phyloP scores from a whole-genome alignment of 2,329 filamentous ascomycete species.

The Fusarium burgessii region DNA sequence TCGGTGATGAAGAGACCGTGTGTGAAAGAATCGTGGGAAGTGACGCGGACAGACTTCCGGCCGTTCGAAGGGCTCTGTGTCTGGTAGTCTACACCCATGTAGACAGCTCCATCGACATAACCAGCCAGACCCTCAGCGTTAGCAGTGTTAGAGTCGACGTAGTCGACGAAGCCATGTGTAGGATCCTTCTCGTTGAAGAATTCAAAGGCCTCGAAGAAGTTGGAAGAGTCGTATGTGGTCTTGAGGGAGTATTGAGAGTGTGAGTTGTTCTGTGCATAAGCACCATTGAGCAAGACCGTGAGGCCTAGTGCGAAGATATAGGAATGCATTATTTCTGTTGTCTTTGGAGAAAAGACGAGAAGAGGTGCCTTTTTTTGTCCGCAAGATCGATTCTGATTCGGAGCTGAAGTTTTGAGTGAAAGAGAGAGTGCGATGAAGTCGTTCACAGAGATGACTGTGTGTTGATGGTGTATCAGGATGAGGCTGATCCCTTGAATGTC shows the following conservation, averaged over 20 bases:
- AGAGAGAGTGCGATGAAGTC: conserved; percentile 8
- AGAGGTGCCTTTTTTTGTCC: neutral
- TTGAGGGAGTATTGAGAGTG: conserved; percentile 57
- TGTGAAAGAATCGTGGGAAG: conserved; percentile 74
- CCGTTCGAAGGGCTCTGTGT: conserved; percentile 68
- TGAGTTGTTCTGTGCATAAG: conserved; percentile 41
- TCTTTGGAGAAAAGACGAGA: conserved; percentile 11
- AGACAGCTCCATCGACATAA: conserved; percentile 66
- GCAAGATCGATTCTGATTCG: conserved; percentile 8
- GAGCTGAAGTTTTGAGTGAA: conserved; percentile 13
- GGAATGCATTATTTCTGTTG: conserved; percentile 41
- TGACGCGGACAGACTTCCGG: conserved; percentile 77
- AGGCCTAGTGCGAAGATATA: conserved; percentile 46
- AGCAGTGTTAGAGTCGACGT: conserved; percentile 70
- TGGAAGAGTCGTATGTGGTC: conserved; percentile 62
- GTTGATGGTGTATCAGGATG: neutral
- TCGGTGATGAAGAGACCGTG: conserved; percentile 79
- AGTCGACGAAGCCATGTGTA: conserved; percentile 80
- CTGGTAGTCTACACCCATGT: conserved; percentile 76
- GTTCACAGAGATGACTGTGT: conserved; percentile 11
- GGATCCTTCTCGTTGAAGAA: conserved; percentile 73
- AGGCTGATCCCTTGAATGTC: neutral
- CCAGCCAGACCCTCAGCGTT: conserved; percentile 68
- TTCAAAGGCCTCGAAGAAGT: conserved; percentile 68
- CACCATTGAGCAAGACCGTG: conserved; percentile 47